Conservation (phyloP, 73 alveolate genomes). For the Paraurostyla sp. region DNA sequence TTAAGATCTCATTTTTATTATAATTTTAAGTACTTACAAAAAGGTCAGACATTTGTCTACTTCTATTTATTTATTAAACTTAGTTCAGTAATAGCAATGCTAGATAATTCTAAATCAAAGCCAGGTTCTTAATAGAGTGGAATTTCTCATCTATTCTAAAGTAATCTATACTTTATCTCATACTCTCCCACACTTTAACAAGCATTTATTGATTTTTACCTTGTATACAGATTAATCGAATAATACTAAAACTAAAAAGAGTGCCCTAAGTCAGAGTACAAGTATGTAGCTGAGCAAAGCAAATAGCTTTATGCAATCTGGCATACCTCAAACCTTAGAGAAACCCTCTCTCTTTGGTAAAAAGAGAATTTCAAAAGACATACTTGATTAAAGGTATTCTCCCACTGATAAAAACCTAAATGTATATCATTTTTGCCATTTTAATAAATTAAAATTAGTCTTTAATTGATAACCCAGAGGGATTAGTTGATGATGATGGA, state of each 20-base stretch:
- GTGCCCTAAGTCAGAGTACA: background rate
- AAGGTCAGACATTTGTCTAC: background rate
- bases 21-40: background rate
- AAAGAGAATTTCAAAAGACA: background rate
- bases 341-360: background rate
- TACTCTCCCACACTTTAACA: no score
- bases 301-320: background rate
- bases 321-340: no score
- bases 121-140: background rate
- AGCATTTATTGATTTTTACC: no score
- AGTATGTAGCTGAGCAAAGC: background rate
- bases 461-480: no score
- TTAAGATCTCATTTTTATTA: slow-evolving; percentile 5
- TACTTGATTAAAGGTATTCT: background rate
- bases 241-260: background rate
- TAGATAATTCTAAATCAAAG: background rate
- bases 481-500: no score
- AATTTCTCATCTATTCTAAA: background rate
- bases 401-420: no score
- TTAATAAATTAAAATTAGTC: no score
- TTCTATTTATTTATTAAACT: background rate
- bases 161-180: background rate
- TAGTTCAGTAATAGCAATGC: background rate
- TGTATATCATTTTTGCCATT: no score
- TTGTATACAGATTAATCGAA: background rate